Evolutionary conservation across 345 rosid species (phyloP), one percentile per base, ranked within the genome.

Genomic region (Iberis pinnata): DNA sequence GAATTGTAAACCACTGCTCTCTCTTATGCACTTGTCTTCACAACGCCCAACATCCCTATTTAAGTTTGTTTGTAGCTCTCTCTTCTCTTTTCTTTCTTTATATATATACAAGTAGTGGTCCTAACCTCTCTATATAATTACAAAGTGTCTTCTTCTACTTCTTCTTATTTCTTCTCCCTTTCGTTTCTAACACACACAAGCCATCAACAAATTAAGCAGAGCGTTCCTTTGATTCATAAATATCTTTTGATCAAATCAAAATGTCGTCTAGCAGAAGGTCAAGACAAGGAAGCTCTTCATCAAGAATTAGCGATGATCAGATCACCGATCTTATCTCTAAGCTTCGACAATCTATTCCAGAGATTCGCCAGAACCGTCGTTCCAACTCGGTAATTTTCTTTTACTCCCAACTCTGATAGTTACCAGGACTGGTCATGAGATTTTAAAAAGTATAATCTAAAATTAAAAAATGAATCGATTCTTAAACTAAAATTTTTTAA

Each of bases 181-280:
- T 57, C 58, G 43, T 26, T 65, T 48, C 39, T 56, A 33, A 15
- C 68, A 56, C 39, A 22, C 47, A 42, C 53, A 58, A 44, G 16
- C 53, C 25, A 51, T 57, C 47, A 58, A 58, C 8, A 51, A 4
- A n/a, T n/a, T n/a, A n/a, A n/a, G n/a, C n/a, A n/a, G n/a, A n/a
- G n/a, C n/a, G n/a, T n/a, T n/a, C n/a, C n/a, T n/a, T n/a, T n/a
- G n/a, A n/a, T n/a, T n/a, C n/a, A n/a, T n/a, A 36, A 58, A 25
- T 37, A 22, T 18, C 9, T 14, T 13, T 14, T 17, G 4, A 12
- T n/a, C 36, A 52, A 58, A 36, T 27, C 5, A 42, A 62, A 60
- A 92, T 92, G 98, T 87, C 98, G 86, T 87, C 98, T 45, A 70
- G 77, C 78, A 78, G 98, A 73, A 84, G 96, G 74, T 78, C 98